These are phyloP conservation scores for Fusarium zealandicum DNA, from an alignment of 2,329 filamentous ascomycete genomes.

Conservation along the genomic window DNA sequence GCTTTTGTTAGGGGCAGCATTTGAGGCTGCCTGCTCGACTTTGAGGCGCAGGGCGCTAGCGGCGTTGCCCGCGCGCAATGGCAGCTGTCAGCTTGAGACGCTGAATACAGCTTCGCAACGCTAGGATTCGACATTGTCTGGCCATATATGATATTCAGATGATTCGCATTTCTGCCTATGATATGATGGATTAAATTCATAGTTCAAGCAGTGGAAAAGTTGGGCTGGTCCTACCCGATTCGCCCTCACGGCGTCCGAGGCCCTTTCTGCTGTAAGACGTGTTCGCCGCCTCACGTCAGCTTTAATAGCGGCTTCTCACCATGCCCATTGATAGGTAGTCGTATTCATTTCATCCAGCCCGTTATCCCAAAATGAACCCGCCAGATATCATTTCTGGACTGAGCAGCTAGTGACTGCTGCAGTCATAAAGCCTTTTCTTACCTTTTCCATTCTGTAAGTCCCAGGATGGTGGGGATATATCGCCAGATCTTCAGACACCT, in stretches of 20 bases:
- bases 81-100: conserved; percentile 2
- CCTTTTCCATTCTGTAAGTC: too few species aligned
- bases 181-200: neutral
- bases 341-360: neutral
- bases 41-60: conserved; percentile 31
- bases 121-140: conserved; percentile 5
- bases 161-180: conserved; percentile 8
- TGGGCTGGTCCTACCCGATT: conserved; percentile 9
- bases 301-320: conserved; percentile 1
- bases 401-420: neutral
- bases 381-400: neutral
- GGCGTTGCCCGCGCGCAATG: conserved; percentile 8
- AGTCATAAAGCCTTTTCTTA: neutral
- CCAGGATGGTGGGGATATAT: too few species aligned
- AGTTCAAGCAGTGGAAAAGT: conserved; percentile 1
- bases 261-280: neutral
- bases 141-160: neutral
- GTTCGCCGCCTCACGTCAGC: conserved; percentile 31
- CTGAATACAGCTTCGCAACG: conserved; percentile 1
- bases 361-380: neutral
- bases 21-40: conserved; percentile 16
- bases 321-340: neutral
- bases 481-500: neutral
- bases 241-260: neutral
- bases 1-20: conserved; percentile 16